Evolutionary conservation across 441 rosid genomes (phyloP).

Genomic region (Biscutella laevigata): DNA sequence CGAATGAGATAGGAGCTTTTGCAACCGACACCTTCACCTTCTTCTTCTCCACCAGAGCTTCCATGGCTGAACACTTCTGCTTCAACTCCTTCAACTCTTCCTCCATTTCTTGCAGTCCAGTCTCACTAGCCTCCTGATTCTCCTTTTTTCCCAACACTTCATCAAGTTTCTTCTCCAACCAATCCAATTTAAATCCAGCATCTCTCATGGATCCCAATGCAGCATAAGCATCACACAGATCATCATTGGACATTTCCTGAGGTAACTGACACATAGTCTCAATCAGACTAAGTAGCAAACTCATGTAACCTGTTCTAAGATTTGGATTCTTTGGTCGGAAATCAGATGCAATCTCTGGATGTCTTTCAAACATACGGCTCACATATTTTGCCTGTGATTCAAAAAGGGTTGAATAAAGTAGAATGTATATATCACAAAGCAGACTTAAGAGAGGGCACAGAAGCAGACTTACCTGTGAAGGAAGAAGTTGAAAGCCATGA

Average conservation of each 20-base stretch:
- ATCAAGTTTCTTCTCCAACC: conserved; percentile 2
- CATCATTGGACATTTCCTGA: not conserved
- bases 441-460: too few species aligned
- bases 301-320: not conserved
- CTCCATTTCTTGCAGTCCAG: not conserved
- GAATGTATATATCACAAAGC: not conserved
- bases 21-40: not conserved
- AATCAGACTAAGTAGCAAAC: not conserved
- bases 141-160: not conserved
- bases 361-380: conserved; percentile 3
- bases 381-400: not conserved
- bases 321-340: not conserved
- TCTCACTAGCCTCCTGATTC: not conserved
- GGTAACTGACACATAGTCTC: not conserved
- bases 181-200: not conserved
- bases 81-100: not conserved
- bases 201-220: not conserved
- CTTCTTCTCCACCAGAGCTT: not conserved
- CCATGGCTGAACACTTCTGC: not conserved
- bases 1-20: not conserved
- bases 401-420: not conserved
- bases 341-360: not conserved
- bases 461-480: conserved; percentile 3
- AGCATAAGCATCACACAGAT: not conserved
- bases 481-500: conserved; percentile 9